Evolutionary conservation across 75 land plant species (phyloP).

Genomic region (Ceratopteris richardii): DNA sequence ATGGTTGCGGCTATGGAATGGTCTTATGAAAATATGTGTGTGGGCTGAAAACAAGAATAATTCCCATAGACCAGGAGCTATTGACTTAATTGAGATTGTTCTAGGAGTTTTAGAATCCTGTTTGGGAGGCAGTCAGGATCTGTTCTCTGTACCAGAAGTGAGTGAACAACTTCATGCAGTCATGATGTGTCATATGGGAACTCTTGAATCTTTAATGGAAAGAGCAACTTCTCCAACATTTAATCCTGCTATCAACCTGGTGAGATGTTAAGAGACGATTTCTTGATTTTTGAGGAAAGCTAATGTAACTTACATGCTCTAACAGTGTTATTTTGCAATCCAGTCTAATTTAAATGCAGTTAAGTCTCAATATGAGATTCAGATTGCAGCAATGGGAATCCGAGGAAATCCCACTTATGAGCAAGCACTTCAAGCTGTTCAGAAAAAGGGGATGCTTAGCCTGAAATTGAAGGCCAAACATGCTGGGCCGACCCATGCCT

Average conservation of each 20-base stretch:
- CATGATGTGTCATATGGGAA: slow-evolving; percentile 18
- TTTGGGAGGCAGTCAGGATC: slow-evolving; percentile 23
- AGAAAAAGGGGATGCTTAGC: slow-evolving; percentile 20
- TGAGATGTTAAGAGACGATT: slow-evolving; percentile 4
- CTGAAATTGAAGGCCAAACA: slow-evolving; percentile 26
- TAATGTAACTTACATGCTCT: neutral
- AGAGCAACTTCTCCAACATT: slow-evolving; percentile 13
- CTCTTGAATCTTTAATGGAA: slow-evolving; percentile 15
- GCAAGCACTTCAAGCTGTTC: slow-evolving; percentile 23
- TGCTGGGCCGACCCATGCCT: slow-evolving; percentile 28
- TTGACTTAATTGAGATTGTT: slow-evolving; percentile 17
- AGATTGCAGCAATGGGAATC: slow-evolving; percentile 26
- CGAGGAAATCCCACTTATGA: slow-evolving; percentile 28
- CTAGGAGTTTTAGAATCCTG: slow-evolving; percentile 23
- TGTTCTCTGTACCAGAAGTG: slow-evolving; percentile 26
- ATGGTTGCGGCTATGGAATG: slow-evolving; percentile 21
- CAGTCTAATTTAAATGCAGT: slow-evolving; percentile 27
- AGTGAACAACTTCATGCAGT: slow-evolving; percentile 28
- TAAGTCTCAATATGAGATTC: slow-evolving; percentile 33
- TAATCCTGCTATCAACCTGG: slow-evolving; percentile 17
- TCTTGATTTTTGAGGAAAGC: neutral
- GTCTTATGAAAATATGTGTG: slow-evolving; percentile 12
- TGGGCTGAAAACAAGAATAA: slow-evolving; percentile 15
- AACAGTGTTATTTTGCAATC: neutral
- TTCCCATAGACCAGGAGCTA: slow-evolving; percentile 26